Evolutionary conservation across 2,329 filamentous ascomycete genomes (phyloP).

Genomic region (Xylariaceae sp.): DNA sequence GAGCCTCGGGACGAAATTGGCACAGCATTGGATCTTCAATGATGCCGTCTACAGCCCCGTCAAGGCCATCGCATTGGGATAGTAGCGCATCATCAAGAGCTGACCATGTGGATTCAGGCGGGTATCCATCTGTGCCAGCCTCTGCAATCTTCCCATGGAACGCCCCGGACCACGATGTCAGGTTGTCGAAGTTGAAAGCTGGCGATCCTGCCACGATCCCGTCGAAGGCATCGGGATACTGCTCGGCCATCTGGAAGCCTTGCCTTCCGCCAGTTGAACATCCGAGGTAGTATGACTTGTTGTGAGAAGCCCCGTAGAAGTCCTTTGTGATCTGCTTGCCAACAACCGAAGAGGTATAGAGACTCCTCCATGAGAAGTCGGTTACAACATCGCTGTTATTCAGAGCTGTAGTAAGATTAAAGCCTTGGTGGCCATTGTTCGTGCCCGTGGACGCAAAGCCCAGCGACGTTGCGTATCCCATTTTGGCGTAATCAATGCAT

Average conservation of each 20-base stretch:
- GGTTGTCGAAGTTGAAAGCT: conserved; percentile 24
- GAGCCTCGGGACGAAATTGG: conserved; percentile 28
- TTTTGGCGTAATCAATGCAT: conserved; percentile 39
- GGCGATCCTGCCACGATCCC: conserved; percentile 42
- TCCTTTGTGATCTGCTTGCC: conserved; percentile 42
- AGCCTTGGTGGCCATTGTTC: conserved; percentile 40
- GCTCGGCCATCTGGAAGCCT: conserved; percentile 45
- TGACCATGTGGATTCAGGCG: too few species aligned
- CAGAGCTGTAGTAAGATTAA: conserved; percentile 26
- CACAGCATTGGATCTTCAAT: conserved; percentile 35
- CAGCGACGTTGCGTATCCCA: conserved; percentile 35
- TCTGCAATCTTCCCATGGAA: conserved; percentile 22
- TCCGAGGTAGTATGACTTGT: conserved; percentile 49
- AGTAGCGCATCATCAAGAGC: too few species aligned
- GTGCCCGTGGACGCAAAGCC: conserved; percentile 34
- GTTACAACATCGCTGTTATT: conserved; percentile 17
- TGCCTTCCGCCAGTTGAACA: conserved; percentile 54
- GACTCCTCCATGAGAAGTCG: conserved; percentile 30
- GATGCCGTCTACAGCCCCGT: conserved; percentile 36
- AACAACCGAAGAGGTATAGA: conserved; percentile 43
- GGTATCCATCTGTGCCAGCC: too few species aligned
- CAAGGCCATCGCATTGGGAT: conserved; percentile 36
- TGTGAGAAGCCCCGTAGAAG: conserved; percentile 40
- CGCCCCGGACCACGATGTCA: conserved; percentile 35
- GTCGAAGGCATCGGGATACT: conserved; percentile 50